Base-by-base conservation (phyloP, 2,329 filamentous ascomycete species). In the Ceratocystis ficicola region DNA sequence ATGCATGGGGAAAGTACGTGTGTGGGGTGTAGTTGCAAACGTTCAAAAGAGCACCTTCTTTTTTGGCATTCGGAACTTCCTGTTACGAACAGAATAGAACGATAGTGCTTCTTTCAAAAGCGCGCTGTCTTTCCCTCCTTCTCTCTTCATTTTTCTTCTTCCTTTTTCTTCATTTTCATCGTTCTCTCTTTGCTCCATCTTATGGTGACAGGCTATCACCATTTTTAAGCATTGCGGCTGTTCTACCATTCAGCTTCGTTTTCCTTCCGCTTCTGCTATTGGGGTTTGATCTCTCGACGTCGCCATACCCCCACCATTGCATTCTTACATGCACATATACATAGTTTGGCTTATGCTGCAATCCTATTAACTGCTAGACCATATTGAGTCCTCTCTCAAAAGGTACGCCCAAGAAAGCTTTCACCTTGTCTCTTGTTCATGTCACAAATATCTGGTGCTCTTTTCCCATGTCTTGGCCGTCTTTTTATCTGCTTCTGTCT, bases 41-140 rank as follows among this genome's bases (percentile, higher is more conserved):
- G 30, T 30, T 59, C 20, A 17, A 6, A 17, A n/a, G 15, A 20
- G 25, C 32, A n/a, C 6, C 55, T 59, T 32, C 30, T 36, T 6
- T 59, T 36, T 36, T 59, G 8, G 55, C 32, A n/a, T 20, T 30
- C 55, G 55, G 17, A 59, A 10, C 28, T 59, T 32, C 55, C 55
- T 30, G 25, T 59, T 59, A 59, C 5, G 55, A 59, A 7, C 17
- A 2, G 30, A 8, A 59, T 30, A 36, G 55, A 59, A 7, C 7
- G 55, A 8, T 44, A 50, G 36, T 65, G n/a, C 55, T 5, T 6
- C 25, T 17, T 59, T 59, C 55, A 59, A 59, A 59, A 59, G 55
- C 64, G 62, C 44, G 8, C 44, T n/a, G 10, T 6, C 44, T 60
- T 32, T 41, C 15, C 57, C 25, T 63, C 10, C 3, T 46, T 44